Evolutionary conservation across 2,329 filamentous ascomycete species (phyloP).

Genomic region (Helotiales sp.): DNA sequence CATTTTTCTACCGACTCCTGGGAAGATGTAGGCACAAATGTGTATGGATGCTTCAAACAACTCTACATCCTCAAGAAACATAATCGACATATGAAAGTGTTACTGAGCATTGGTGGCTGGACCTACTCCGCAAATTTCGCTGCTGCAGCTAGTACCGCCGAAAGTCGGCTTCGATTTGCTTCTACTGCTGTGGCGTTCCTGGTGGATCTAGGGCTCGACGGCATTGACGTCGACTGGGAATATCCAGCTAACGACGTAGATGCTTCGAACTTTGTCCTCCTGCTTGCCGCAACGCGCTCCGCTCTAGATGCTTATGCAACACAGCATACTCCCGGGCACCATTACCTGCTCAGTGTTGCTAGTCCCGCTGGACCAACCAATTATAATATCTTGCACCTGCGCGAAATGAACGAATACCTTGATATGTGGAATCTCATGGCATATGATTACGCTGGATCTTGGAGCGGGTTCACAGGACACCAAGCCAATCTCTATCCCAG

Average conservation of each 20-base stretch:
- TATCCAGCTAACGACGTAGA: conserved; percentile 25
- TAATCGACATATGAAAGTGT: conserved; percentile 76
- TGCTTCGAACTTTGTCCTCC: conserved; percentile 34
- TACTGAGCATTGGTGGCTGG: conserved; percentile 86
- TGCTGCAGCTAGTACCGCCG: conserved; percentile 64
- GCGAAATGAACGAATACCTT: conserved; percentile 52
- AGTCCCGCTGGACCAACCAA: conserved; percentile 54
- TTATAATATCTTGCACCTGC: conserved; percentile 53
- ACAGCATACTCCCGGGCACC: conserved; percentile 51
- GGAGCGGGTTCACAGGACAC: too few species aligned
- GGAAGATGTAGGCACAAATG: not conserved
- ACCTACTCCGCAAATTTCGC: conserved; percentile 81
- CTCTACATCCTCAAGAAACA: conserved; percentile 77
- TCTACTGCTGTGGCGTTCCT: conserved; percentile 27
- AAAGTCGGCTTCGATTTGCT: conserved; percentile 42
- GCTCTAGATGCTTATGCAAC: conserved; percentile 57
- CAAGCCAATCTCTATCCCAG: too few species aligned
- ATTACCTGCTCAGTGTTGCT: conserved; percentile 60
- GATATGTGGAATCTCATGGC: conserved; percentile 67
- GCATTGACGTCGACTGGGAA: conserved; percentile 37
- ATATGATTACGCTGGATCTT: conserved; percentile 77
- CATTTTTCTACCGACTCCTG: not conserved
- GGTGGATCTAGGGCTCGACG: conserved; percentile 32
- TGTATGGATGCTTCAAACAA: conserved; percentile 74
- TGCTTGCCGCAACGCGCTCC: conserved; percentile 37